Percentiles rank a stretch among this genome's conserved stretches.
Evolutionary conservation across 148 eudicot species (phyloP).

Genomic region (Spergularia marina): DNA sequence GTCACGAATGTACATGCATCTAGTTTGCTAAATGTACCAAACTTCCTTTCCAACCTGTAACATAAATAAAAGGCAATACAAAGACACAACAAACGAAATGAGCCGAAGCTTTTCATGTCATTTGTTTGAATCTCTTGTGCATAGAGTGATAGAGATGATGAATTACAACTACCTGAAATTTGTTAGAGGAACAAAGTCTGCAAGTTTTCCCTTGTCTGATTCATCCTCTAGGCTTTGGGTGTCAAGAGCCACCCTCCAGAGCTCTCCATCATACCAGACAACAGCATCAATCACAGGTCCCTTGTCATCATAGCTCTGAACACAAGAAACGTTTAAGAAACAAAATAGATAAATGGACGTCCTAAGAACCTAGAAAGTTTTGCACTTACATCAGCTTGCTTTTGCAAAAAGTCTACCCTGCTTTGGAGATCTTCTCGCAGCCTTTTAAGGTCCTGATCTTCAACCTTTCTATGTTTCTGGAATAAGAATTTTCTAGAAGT

Average conservation of each 20-base stretch:
- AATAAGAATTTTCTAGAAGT: slow-evolving; percentile 15
- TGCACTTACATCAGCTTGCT: slow-evolving; percentile 72
- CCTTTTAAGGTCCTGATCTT: slow-evolving; percentile 67
- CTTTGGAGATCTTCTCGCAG: slow-evolving; percentile 82
- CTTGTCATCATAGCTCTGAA: slow-evolving; percentile 87
- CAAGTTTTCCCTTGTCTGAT: slow-evolving; percentile 70
- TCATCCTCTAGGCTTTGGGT: slow-evolving; percentile 95
- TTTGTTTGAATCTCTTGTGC: background rate
- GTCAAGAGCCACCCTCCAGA: slow-evolving; percentile 96
- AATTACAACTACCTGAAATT: slow-evolving; percentile 59
- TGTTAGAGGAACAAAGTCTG: slow-evolving; percentile 81
- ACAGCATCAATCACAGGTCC: slow-evolving; percentile 98
- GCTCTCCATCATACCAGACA: slow-evolving; percentile 97
- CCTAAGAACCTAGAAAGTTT: background rate
- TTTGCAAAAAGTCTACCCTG: slow-evolving; percentile 71
- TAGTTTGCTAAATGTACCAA: slow-evolving; percentile 84
- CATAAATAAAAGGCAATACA: background rate
- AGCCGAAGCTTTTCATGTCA: background rate
- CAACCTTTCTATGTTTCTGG: slow-evolving; percentile 63
- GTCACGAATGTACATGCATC: slow-evolving; percentile 89
- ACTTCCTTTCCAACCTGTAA: slow-evolving; percentile 82
- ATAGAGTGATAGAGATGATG: background rate
- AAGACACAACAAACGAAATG: background rate
- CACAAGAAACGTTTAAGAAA: slow-evolving; percentile 14
- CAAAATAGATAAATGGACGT: background rate